Evolutionary conservation across 2,329 filamentous ascomycete species (phyloP).

Genomic region (Huntiella moniliformis): DNA sequence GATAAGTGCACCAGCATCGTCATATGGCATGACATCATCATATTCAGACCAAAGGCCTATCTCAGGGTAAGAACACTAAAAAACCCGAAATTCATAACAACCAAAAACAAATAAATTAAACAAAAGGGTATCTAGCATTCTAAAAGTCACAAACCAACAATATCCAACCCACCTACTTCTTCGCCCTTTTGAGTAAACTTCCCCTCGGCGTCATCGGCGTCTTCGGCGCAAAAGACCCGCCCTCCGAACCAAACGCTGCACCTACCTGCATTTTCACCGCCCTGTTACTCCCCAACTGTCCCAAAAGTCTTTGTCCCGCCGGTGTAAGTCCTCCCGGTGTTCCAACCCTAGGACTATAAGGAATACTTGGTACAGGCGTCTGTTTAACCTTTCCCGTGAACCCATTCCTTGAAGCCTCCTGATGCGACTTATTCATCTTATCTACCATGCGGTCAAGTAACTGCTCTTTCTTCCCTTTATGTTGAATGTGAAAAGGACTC

Average conservation of each 20-base stretch:
- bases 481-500: conserved; percentile 65
- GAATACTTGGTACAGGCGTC: conserved; percentile 50
- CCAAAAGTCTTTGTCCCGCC: conserved; percentile 51
- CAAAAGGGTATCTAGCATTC: background rate
- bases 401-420: conserved; percentile 38
- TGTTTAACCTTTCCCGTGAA: conserved; percentile 38
- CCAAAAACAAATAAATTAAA: background rate
- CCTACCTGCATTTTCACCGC: background rate
- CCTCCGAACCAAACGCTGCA: background rate
- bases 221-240: background rate
- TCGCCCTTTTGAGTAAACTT: conserved; percentile 1
- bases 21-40: background rate
- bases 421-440: conserved; percentile 53
- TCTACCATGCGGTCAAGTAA: conserved; percentile 80
- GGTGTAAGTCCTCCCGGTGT: conserved; percentile 43
- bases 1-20: too few relatives aligned
- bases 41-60: background rate
- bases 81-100: too few relatives aligned
- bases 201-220: conserved; percentile 1
- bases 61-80: too few relatives aligned
- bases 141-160: background rate
- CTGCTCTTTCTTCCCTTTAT: conserved; percentile 57
- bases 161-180: background rate
- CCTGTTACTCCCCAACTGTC: conserved; percentile 21
- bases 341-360: conserved; percentile 39